phyloP scores from a whole-genome alignment of 2,329 filamentous ascomycete genomes.

The Colletotrichum tropicicola region DNA sequence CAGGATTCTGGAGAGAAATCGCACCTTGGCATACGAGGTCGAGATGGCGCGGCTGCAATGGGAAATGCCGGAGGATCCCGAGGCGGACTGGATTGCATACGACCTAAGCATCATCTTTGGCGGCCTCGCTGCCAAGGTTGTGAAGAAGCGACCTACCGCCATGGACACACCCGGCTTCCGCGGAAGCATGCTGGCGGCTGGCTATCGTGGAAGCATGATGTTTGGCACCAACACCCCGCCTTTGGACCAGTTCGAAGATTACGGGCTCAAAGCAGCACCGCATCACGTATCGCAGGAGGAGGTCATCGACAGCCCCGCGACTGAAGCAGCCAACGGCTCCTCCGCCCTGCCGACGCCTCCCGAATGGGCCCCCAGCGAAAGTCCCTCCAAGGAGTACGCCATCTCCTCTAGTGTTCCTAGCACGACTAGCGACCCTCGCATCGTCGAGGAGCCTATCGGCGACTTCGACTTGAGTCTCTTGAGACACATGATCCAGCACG shows the following conservation, averaged over 20 bases:
- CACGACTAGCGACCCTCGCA: constrained; percentile 7
- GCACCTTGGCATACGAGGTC: constrained; percentile 16
- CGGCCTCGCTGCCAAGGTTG: constrained; percentile 38
- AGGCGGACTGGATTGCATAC: constrained; percentile 19
- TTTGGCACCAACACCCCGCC: constrained; percentile 27
- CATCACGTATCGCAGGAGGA: constrained; percentile 44
- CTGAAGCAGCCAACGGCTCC: constrained; percentile 45
- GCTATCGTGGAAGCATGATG: constrained; percentile 26
- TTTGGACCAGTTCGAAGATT: constrained; percentile 17
- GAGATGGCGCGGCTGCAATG: constrained; percentile 18
- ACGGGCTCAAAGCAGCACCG: constrained; percentile 25
- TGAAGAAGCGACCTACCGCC: constrained; percentile 10
- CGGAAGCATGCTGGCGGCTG: constrained; percentile 20
- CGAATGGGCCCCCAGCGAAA: constrained; percentile 36
- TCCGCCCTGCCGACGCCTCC: constrained; percentile 47
- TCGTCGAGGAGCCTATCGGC: constrained; percentile 7
- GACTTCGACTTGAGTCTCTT: constrained; percentile 20
- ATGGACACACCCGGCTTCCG: constrained; percentile 4
- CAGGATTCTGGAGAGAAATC: constrained; percentile 47
- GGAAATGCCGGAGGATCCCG: constrained; percentile 12
- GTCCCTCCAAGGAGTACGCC: constrained; percentile 12
- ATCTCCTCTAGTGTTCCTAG: constrained; percentile 7
- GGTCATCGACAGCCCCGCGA: constrained; percentile 44
- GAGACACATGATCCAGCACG: constrained; percentile 23
- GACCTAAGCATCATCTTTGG: constrained; percentile 35